phyloP scores from a whole-genome alignment of 768 basidiomycete species.

The Leucocoprinus leucothites region DNA sequence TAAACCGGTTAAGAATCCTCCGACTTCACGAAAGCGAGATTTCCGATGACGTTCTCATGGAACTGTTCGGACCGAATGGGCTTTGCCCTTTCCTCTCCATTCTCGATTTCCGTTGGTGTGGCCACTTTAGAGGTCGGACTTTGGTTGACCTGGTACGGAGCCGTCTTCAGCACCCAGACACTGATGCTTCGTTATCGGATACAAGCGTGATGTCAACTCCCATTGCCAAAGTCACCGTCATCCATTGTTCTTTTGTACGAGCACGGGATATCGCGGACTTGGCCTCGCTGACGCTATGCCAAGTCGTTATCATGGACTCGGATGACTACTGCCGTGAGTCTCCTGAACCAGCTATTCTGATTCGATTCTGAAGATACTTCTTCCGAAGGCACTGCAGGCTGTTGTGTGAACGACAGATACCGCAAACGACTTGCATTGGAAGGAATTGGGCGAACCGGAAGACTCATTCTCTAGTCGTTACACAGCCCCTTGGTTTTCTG shows the following conservation, averaged over 20 bases:
- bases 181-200: neutral
- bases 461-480: constrained; percentile 16
- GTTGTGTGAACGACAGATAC: constrained; percentile 57
- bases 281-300: constrained; percentile 43
- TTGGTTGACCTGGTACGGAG: constrained; percentile 48
- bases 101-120: constrained; percentile 61
- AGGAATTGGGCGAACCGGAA: constrained; percentile 6
- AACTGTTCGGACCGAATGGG: constrained; percentile 34
- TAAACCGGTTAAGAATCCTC: constrained; percentile 36
- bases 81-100: constrained; percentile 44
- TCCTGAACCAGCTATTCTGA: neutral
- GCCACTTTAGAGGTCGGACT: constrained; percentile 46
- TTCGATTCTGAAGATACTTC: constrained; percentile 1
- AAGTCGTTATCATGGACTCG: constrained; percentile 35
- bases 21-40: constrained; percentile 60
- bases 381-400: constrained; percentile 37
- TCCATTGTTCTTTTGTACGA: constrained; percentile 56
- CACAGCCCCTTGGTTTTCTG: neutral
- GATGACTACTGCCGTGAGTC: constrained; percentile 57
- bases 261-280: constrained; percentile 52
- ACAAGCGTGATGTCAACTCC: constrained; percentile 13
- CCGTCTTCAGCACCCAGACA: constrained; percentile 20
- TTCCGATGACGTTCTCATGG: constrained; percentile 38
- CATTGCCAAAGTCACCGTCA: constrained; percentile 45
- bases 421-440: constrained; percentile 42